Evolutionary conservation across 2,329 filamentous ascomycete genomes (phyloP), one percentile per base, ranked within the genome.

Genomic region (Orbilia blumenaviensis): DNA sequence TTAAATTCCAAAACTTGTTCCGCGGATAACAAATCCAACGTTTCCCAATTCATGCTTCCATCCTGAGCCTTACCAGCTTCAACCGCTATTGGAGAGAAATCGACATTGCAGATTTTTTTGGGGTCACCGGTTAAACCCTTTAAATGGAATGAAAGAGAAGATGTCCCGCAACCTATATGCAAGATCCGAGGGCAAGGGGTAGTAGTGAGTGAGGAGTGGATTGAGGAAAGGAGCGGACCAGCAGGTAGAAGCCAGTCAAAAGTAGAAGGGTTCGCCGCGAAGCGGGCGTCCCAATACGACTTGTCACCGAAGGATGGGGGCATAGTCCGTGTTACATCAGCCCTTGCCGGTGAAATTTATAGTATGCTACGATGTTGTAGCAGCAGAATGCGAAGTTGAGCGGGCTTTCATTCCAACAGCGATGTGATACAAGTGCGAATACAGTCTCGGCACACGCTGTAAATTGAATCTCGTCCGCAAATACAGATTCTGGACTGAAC

Each of bases 201-300:
- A 9, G 42, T 27, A 8, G 36, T n/a, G 42, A 50, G 5, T 1
- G 63, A 10, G 7, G 63, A 52, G n/a, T 27, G 9, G 27, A 74
- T 56, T 6, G 56, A 18, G 16, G 44, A 54, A 18, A 46, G 66
- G 46, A 21, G 29, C 32, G 4, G 46, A n/a, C n/a, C 21, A 6
- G 69, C 69, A 3, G 69, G 69, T 34, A 74, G 50, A 1, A 74
- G 69, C 69, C 69, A 74, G 62, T 74, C 69, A 38, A 74, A 74
- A 5, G 60, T 38, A 18, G 44, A 36, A 1, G 62, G 27, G 44
- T 74, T 54, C 9, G 36, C 23, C 0, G 62, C n/a, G 36, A 74
- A 74, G 42, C 69, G 69, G 27, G 62, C 25, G n/a, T 74, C 69
- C 69, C 69, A 74, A 27, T 74, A 74, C 12, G 23, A 23, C 18